A percentile compares a stretch with the other conserved stretches of the same genome.
Evolutionary conservation across 495 filamentous ascomycete species (phyloP).

Genomic region (Penicillium cinerascens): DNA sequence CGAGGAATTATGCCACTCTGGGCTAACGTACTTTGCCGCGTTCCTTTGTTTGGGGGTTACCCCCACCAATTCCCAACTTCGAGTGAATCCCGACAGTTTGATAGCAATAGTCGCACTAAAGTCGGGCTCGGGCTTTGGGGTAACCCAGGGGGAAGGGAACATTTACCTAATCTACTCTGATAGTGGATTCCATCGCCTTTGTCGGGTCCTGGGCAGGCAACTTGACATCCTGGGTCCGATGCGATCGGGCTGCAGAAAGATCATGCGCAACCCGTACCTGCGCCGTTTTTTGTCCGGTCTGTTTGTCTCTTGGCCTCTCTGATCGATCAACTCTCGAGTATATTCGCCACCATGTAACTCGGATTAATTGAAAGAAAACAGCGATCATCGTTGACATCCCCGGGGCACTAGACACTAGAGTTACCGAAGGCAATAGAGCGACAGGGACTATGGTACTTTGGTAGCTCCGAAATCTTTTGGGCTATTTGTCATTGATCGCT

Average conservation of each 20-base stretch:
- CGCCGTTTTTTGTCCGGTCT: conserved; percentile 8
- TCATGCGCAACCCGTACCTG: conserved; percentile 6
- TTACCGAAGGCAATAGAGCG: background rate
- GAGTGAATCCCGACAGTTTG: background rate
- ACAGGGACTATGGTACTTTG: background rate
- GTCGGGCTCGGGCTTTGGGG: background rate
- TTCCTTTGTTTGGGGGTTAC: background rate
- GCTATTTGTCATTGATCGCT: background rate
- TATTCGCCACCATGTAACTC: background rate
- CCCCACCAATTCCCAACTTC: background rate
- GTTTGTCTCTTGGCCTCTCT: background rate
- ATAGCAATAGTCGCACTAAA: background rate
- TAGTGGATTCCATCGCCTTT: conserved; percentile 23
- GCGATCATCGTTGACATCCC: background rate
- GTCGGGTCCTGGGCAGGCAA: background rate
- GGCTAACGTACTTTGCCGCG: conserved; percentile 24
- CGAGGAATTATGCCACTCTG: conserved; percentile 6
- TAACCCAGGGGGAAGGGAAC: conserved; percentile 18
- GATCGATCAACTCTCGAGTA: background rate
- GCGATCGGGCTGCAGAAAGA: conserved; percentile 1
- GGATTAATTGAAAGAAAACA: background rate
- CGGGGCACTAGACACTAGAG: no score
- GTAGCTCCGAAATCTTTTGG: background rate
- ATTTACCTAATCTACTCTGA: conserved; percentile 25
- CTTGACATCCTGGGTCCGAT: background rate